Evolutionary conservation across 306 rosid genomes (phyloP).

Genomic region (Benincasa hispida): DNA sequence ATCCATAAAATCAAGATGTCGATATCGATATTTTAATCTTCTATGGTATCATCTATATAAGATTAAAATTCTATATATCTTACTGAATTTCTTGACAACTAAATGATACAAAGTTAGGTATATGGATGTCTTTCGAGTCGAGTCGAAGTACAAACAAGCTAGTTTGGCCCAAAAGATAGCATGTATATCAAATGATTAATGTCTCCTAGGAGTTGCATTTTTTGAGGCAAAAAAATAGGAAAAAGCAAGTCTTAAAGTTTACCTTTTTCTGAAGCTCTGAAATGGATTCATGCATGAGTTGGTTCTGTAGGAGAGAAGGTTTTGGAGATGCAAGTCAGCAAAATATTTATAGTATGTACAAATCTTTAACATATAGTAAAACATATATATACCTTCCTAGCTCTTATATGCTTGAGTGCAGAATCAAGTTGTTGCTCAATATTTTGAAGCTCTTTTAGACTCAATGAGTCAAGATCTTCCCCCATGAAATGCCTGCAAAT

Average conservation of each 20-base stretch:
- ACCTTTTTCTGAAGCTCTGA: slow-evolving; percentile 76
- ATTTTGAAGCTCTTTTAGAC: slow-evolving; percentile 61
- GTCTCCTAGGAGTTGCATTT: neutral
- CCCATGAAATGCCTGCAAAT: slow-evolving; percentile 66
- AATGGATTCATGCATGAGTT: slow-evolving; percentile 67
- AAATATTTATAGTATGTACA: neutral
- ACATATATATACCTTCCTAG: slow-evolving; percentile 42
- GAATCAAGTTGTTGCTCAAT: slow-evolving; percentile 85
- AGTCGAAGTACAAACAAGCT: too few species aligned
- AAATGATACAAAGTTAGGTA: too few species aligned
- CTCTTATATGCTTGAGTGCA: slow-evolving; percentile 61
- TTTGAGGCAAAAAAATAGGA: too few species aligned
- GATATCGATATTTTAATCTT: too few species aligned
- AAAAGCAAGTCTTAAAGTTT: neutral
- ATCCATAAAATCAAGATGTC: too few species aligned
- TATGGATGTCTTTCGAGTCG: too few species aligned
- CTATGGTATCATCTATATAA: too few species aligned
- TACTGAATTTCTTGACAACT: too few species aligned
- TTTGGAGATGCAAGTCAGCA: neutral
- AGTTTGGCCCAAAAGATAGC: too few species aligned
- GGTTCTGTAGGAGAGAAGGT: slow-evolving; percentile 42
- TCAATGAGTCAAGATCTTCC: slow-evolving; percentile 50
- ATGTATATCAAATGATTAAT: too few species aligned
- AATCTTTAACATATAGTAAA: neutral
- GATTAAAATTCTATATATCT: too few species aligned